Base-by-base conservation (phyloP, 1,284 basidiomycete species). In the Leucoagaricus sp. region DNA sequence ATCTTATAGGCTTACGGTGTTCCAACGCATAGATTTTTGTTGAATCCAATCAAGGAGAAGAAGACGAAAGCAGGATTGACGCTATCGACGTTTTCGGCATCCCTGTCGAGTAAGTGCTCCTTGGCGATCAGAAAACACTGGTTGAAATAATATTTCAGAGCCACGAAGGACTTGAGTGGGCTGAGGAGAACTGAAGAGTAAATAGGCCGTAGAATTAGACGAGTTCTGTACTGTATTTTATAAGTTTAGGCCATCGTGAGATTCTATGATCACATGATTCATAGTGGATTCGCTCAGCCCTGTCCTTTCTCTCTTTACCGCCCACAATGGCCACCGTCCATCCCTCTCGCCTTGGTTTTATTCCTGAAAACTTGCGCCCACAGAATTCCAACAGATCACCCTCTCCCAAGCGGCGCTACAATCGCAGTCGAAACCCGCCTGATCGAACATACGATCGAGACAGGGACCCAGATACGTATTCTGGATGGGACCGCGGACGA, bases 21-120 rank as follows among this genome's bases (percentile, higher is more conserved):
- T 10, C 25, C 4, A 36, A 31, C 21, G 46, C 17, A 21, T 66
- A 93, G 87, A 85, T 94, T 47, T 89, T 94, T 64, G 82, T 94
- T 23, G 81, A 81, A 57, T 84, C 84, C 23, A 94, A 94, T 66
- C 87, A 91, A 61, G 88, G 83, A 10, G 85, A 72, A 40, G 84
- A 84, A 49, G 89, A 93, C 47, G 82, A 84, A 63, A 93, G 92
- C 15, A 78, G 88, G 41, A 89, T 94, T 61, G 89, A 93, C 69
- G 82, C 77, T 23, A 75, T 94, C 52, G 91, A 94, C 67, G 67
- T 93, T 12, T 81, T 87, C 50, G 92, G 92, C 5, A 65, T 81
- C 17, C 76, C 84, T 6, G 76, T 83, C n/a, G 83, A 84, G 83
- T 87, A 65, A 49, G 86, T 78, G 3, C 25, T 12, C 21, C 8